A percentile compares a stretch with the other conserved stretches of the same genome.
Conservation (phyloP, 2,329 filamentous ascomycete genomes). For the Parasarocladium wereldwijsianum region DNA sequence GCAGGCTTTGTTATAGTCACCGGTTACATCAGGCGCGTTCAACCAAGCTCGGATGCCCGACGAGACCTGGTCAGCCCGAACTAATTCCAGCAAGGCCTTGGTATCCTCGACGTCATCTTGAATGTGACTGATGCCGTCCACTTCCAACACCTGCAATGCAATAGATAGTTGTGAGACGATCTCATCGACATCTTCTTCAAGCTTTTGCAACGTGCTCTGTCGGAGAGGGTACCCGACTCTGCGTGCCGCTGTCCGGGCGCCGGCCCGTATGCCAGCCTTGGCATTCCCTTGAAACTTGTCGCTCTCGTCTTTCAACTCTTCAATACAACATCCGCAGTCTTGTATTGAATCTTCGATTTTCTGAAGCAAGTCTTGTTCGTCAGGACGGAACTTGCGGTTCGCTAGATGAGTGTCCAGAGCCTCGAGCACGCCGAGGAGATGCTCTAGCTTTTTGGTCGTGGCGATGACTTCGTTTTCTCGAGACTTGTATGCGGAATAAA, state of each 20-base stretch:
- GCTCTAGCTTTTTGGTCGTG: constrained; percentile 12
- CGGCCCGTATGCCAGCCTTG: constrained; percentile 5
- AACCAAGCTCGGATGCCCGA: constrained; percentile 16
- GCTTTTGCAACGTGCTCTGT: constrained; percentile 20
- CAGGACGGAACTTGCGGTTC: constrained; percentile 11
- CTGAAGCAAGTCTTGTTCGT: constrained; percentile 11
- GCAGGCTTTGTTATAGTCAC: constrained; percentile 17
- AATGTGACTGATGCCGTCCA: constrained; percentile 11
- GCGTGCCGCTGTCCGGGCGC: too few relatives aligned
- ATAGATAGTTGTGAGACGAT: constrained; percentile 14
- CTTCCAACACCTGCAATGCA: constrained; percentile 18
- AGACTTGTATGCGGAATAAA: constrained; percentile 16
- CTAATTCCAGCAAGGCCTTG: constrained; percentile 12
- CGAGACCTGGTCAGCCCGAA: constrained; percentile 14
- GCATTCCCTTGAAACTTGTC: constrained; percentile 12
- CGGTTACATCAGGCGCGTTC: constrained; percentile 18
- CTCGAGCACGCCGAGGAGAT: constrained; percentile 12
- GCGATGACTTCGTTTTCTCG: constrained; percentile 13
- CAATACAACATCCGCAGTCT: constrained; percentile 13
- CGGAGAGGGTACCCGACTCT: constrained; percentile 17
- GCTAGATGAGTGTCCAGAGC: constrained; percentile 10
- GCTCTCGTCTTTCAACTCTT: constrained; percentile 13
- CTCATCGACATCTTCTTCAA: constrained; percentile 21
- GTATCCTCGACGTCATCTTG: constrained; percentile 14
- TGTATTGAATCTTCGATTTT: constrained; percentile 13